These are phyloP conservation scores for Vigna radiata DNA, from an alignment of 306 rosid genomes.

Conservation along the genomic window DNA sequence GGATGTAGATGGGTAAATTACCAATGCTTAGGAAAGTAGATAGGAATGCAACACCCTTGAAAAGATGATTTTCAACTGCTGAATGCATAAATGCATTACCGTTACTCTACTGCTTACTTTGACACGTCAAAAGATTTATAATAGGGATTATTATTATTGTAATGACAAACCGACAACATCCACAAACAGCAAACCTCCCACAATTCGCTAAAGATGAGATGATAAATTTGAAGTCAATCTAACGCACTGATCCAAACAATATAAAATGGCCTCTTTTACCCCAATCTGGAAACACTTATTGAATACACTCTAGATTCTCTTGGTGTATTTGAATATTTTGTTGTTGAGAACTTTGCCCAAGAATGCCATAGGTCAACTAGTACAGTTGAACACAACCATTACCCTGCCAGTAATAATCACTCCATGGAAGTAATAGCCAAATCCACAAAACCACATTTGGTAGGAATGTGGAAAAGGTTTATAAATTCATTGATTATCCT, in stretches of 20 bases:
- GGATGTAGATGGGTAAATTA: too few relatives aligned
- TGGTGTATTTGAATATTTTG: not conserved
- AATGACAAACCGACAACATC: not conserved
- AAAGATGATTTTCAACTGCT: not conserved
- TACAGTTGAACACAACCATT: constrained; percentile 13
- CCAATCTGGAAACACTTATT: constrained; percentile 20
- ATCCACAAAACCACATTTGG: not conserved
- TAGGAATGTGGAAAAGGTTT: not conserved
- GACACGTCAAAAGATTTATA: not conserved
- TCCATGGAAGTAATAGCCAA: not conserved
- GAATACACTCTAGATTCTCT: not conserved
- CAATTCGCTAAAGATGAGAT: not conserved
- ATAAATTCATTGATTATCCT: constrained; percentile 2
- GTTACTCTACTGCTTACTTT: not conserved
- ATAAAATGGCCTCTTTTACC: constrained; percentile 13
- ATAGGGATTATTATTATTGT: not conserved
- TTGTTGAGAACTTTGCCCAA: not conserved
- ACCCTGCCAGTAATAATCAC: constrained; percentile 2
- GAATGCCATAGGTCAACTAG: constrained; percentile 6
- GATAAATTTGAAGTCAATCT: not conserved
- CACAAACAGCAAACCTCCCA: not conserved
- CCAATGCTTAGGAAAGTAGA: too few relatives aligned
- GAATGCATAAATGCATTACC: not conserved
- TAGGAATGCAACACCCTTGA: not conserved
- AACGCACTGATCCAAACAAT: not conserved